These are phyloP conservation scores for Cajanus cajan DNA, from an alignment of 306 rosid species.

Conservation along the genomic window DNA sequence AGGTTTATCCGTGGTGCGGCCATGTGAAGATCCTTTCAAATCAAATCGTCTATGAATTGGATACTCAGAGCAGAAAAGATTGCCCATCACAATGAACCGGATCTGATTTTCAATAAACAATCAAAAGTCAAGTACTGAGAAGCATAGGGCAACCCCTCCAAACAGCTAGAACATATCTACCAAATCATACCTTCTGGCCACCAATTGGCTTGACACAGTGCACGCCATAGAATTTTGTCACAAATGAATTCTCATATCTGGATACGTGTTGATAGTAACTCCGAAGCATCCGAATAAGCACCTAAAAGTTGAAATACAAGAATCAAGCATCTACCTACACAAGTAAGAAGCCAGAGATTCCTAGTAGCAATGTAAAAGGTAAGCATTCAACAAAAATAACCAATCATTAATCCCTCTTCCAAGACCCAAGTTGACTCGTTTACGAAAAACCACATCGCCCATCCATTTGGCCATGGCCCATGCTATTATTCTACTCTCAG, in stretches of 20 bases:
- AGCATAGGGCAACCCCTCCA: neutral
- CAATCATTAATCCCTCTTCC: neutral
- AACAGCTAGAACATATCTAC: conserved; percentile 1
- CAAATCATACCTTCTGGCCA: conserved; percentile 75
- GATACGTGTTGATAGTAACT: conserved; percentile 78
- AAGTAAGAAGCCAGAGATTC: neutral
- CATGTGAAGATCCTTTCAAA: conserved; percentile 96
- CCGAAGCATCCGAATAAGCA: conserved; percentile 91
- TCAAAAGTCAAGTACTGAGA: conserved; percentile 15
- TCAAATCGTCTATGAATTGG: conserved; percentile 93
- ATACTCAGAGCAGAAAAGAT: conserved; percentile 96
- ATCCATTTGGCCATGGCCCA: neutral
- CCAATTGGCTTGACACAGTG: conserved; percentile 98
- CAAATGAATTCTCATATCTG: conserved; percentile 78
- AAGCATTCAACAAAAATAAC: neutral
- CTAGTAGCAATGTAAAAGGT: neutral
- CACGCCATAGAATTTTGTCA: conserved; percentile 89
- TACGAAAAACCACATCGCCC: neutral
- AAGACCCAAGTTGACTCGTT: neutral
- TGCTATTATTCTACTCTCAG: neutral
- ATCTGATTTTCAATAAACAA: conserved; percentile 52
- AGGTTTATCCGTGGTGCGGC: conserved; percentile 88
- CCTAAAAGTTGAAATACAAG: conserved; percentile 48
- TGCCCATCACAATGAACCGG: conserved; percentile 97
- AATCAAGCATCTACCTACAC: neutral